Evolutionary conservation across 2,329 filamentous ascomycete species (phyloP).

Genomic region (Allantophomopsis lycopodina): DNA sequence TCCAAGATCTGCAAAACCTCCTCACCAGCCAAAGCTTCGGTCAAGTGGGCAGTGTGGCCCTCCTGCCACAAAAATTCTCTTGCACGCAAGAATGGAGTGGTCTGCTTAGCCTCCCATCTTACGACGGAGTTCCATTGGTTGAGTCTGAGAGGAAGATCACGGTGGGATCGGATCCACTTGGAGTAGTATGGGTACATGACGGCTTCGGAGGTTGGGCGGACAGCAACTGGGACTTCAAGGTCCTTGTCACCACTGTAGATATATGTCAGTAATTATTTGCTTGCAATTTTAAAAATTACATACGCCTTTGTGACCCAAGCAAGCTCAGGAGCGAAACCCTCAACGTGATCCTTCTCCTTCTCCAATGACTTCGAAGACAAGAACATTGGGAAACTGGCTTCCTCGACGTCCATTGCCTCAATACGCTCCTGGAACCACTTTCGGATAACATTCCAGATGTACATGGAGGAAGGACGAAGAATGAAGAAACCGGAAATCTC

Average conservation of each 20-base stretch:
- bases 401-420: conserved; percentile 82
- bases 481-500: conserved; percentile 97
- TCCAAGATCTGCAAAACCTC: conserved; percentile 92
- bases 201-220: conserved; percentile 55
- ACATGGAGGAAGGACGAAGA: conserved; percentile 58
- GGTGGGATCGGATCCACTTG: conserved; percentile 93
- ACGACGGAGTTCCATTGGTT: conserved; percentile 97
- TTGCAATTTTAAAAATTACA: conserved; percentile 17
- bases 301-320: conserved; percentile 80
- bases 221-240: conserved; percentile 65
- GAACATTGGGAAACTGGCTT: conserved; percentile 95
- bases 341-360: conserved; percentile 82
- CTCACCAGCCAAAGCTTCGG: conserved; percentile 63
- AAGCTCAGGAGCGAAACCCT: conserved; percentile 92
- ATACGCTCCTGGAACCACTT: conserved; percentile 63
- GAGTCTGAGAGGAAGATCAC: conserved; percentile 83
- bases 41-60: conserved; percentile 69
- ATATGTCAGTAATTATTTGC: conserved; percentile 12
- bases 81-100: conserved; percentile 74
- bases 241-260: conserved; percentile 67
- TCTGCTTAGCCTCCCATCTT: conserved; percentile 95
- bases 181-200: conserved; percentile 96
- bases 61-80: conserved; percentile 98
- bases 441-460: conserved; percentile 52
- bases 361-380: conserved; percentile 75